Percentiles rank a stretch among this genome's conserved stretches.
Evolutionary conservation across 164 flowering plant species (phyloP).

Genomic region (Vitis vinifera): ASM3070453v1 NC_081816.1:1132501-1133000

Average conservation of each 20-base stretch:
- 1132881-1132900: conserved; percentile 5
- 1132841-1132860: conserved; percentile 8
- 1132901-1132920: conserved; percentile 29
- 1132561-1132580: conserved; percentile 64
- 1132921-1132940: conserved; percentile 25
- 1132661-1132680: not conserved
- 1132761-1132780: conserved; percentile 13
- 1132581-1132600: conserved; percentile 55
- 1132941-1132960: conserved; percentile 8
- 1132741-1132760: conserved; percentile 9
- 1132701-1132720: conserved; percentile 4
- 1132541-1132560: conserved; percentile 42
- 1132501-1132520: conserved; percentile 27
- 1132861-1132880: conserved; percentile 16
- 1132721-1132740: not conserved
- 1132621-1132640: conserved; percentile 14
- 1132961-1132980: conserved; percentile 14
- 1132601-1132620: conserved; percentile 69
- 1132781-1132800: conserved; percentile 3
- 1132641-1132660: not conserved
- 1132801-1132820: not conserved
- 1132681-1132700: conserved; percentile 11
- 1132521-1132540: conserved; percentile 31
- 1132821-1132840: not conserved
- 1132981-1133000: conserved; percentile 32